Conservation (phyloP, 768 basidiomycete species). For the Tulasnella sp. region DNA sequence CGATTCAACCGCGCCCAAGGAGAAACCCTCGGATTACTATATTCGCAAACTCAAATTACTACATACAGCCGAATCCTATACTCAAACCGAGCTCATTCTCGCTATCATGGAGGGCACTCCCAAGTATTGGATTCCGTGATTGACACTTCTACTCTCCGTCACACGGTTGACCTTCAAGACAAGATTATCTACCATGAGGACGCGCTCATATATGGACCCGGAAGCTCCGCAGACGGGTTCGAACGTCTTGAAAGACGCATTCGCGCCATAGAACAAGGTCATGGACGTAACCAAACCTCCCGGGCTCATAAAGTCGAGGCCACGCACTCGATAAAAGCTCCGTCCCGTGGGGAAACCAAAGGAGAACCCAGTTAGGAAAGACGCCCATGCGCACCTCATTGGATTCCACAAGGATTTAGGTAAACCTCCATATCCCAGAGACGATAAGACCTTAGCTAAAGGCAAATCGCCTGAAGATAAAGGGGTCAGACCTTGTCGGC, state of each 20-base stretch:
- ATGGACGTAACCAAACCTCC: neutral
- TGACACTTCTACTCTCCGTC: slow-evolving; percentile 1
- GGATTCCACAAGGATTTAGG: slow-evolving; percentile 19
- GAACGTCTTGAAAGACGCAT: neutral
- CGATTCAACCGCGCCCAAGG: slow-evolving; percentile 39
- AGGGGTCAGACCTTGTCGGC: slow-evolving; percentile 44
- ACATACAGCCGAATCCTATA: slow-evolving; percentile 24
- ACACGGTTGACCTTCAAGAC: neutral
- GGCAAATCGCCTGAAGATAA: slow-evolving; percentile 38
- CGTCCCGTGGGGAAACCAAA: no score
- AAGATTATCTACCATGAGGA: slow-evolving; percentile 1
- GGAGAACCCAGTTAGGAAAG: neutral
- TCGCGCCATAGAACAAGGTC: neutral
- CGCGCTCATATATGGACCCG: no score
- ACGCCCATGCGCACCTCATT: slow-evolving; percentile 25
- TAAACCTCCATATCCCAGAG: slow-evolving; percentile 41
- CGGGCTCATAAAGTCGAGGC: neutral
- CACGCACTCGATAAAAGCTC: neutral
- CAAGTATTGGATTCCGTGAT: neutral
- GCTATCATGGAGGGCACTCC: slow-evolving; percentile 45
- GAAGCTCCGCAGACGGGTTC: neutral
- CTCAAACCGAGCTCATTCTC: slow-evolving; percentile 45
- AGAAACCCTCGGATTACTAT: no score
- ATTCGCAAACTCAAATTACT: no score
- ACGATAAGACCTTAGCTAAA: slow-evolving; percentile 39